Base-by-base conservation (phyloP, 352 stramenopile species). In the Globisporangium mamillatum region DNA sequence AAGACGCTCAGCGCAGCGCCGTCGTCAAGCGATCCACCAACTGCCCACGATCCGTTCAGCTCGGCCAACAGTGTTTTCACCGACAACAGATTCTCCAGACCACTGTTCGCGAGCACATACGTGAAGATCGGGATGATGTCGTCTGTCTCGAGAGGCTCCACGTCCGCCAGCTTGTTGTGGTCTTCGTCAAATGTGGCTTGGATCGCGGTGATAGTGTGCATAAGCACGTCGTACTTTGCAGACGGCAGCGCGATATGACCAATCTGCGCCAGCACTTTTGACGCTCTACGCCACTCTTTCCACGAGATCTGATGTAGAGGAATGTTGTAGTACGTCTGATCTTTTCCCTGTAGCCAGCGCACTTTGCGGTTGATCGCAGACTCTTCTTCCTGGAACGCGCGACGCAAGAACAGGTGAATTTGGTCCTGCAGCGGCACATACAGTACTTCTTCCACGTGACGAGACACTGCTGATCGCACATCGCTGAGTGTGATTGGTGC, bases 101-200 rank as follows among this genome's bases (percentile, higher is more conserved):
- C 88, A 57, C 87, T 95, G 71, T 96, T 95, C 24, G 88, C 88
- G 53, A 96, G 61, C n/a, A 96, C 86, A 64, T 91, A 96, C 20
- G 89, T 96, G 63, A 96, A 96, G 66, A 96, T 95, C 20, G 89
- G 89, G 54, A 95, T 92, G 27, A 96, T 79, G 64, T 96, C 89
- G 60, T 96, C 89, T 0, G 86, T 92, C 64, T 93, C 84, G 14
- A 95, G 78, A 18, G 76, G 73, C 20, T 86, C 76, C 27, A 76
- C 64, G 58, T 92, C 79, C 22, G 73, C 61, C 12, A 88, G 41
- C 20, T 81, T 76, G 55, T 88, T 78, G 57, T 92, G 82, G 56
- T 96, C 88, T 61, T 95, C 87, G 0, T 75, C 78, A 64, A 88
- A 95, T 1, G 85, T 91, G 32, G 81, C 44, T 58, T 93, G 89